Base-by-base conservation (phyloP, 139 green algal species). In the Chlamydomonas asymmetrica region DNA sequence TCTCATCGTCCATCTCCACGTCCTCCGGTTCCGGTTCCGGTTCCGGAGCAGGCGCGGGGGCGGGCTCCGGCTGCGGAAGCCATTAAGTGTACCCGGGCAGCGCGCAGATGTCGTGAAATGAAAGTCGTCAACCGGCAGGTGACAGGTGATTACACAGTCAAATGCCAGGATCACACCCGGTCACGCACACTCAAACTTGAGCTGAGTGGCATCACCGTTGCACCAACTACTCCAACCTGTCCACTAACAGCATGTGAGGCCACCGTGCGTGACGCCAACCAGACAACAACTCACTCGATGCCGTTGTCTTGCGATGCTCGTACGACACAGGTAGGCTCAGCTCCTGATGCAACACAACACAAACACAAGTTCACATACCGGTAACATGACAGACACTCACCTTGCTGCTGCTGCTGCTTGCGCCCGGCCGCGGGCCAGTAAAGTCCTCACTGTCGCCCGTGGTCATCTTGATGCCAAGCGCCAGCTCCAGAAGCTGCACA, bases 401-500 rank as follows among this genome's bases (percentile, higher is more conserved):
- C 63, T 49, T 75, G 56, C 52, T 57, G 43, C 43, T 87, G 73
- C 50, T 74, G 29, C 34, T 75, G 16, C 65, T 74, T 57, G 66
- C 4, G 18, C 64, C 64, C 5, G 7, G 34, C n/a, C 25, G 25
- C 37, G 9, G 37, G 32, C 35, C n/a, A n/a, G n/a, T n/a, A n/a
- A n/a, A n/a, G 65, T 79, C 79, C 59, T 75, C 64, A 23, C 69
- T 73, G 45, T 37, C 68, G 6, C 45, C 74, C 16, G 54, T 35
- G 10, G 57, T 27, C 31, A 91, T 73, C 50, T 85, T 89, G 50
- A 88, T 48, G 25, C 87, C 91, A 57, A 96, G 75, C 16, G 82
- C 85, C 29, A 95, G 83, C 72, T 87, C 80, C 45, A 91, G 63
- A 27, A 84, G 72, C 84, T 90, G 79, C 8, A 29, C n/a, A n/a